Percentiles rank a stretch among this genome's conserved stretches.
Evolutionary conservation across 371 early-diverging fungal genomes (phyloP).

Genomic region (Smittium mucronatum): DNA sequence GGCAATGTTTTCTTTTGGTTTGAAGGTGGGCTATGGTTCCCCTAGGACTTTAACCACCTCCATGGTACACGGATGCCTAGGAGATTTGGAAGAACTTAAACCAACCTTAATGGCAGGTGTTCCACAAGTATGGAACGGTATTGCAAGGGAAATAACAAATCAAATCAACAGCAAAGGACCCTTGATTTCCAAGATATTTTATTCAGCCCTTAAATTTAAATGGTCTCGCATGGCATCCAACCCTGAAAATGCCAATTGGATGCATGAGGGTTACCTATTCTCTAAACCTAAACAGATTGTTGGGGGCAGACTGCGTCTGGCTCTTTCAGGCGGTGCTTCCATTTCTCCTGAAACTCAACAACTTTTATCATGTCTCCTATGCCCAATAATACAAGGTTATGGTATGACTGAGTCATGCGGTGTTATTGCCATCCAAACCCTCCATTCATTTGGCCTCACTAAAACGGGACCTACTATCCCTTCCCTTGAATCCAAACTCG

Average conservation of each 20-base stretch:
- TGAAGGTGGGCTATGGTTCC: constrained; percentile 79
- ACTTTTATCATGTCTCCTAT: constrained; percentile 71
- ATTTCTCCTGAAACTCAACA: constrained; percentile 68
- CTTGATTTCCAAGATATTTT: constrained; percentile 55
- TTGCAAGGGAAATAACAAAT: constrained; percentile 70
- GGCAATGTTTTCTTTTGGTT: constrained; percentile 56
- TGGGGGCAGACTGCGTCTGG: constrained; percentile 82
- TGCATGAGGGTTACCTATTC: constrained; percentile 74
- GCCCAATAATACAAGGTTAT: constrained; percentile 81
- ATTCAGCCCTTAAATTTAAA: constrained; percentile 61
- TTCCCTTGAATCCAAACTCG: constrained; percentile 74
- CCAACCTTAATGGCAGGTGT: constrained; percentile 91
- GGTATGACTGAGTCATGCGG: constrained; percentile 53
- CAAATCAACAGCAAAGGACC: constrained; percentile 53
- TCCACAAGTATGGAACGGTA: constrained; percentile 85
- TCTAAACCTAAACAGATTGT: constrained; percentile 76
- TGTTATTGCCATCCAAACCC: constrained; percentile 49
- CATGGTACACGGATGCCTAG: constrained; percentile 80
- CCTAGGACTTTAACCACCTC: constrained; percentile 79
- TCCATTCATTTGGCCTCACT: constrained; percentile 44
- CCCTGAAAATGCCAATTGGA: constrained; percentile 9
- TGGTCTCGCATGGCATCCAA: constrained; percentile 39
- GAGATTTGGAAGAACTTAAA: constrained; percentile 83
- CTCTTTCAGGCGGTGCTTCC: constrained; percentile 91
- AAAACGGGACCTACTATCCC: constrained; percentile 74